Conservation (phyloP, 2,329 filamentous ascomycete species). For the Dactylonectria macrodidyma region DNA sequence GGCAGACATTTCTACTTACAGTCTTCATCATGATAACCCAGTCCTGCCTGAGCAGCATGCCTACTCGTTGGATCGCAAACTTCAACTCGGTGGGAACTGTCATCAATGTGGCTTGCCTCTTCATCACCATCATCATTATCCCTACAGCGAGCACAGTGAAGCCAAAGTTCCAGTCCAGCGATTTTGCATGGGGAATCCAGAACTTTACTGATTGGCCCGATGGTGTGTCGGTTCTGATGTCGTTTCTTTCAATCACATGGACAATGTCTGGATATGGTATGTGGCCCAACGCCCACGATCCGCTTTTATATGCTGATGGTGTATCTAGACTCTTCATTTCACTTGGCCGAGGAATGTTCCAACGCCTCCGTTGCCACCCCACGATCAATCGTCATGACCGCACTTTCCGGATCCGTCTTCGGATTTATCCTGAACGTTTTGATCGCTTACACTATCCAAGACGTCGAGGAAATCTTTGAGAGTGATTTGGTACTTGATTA, state of each 20-base stretch:
- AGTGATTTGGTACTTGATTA: conserved; percentile 22
- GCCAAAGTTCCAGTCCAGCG: conserved; percentile 23
- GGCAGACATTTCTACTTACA: conserved; percentile 30
- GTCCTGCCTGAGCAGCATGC: conserved; percentile 28
- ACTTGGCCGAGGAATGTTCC: conserved; percentile 30
- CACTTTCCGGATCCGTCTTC: conserved; percentile 23
- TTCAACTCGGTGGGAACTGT: conserved; percentile 30
- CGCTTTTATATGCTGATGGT: neutral
- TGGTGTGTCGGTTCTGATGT: conserved; percentile 30
- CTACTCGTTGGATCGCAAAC: conserved; percentile 30
- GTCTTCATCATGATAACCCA: conserved; percentile 30
- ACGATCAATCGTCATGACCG: conserved; percentile 32
- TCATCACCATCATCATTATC: conserved; percentile 33
- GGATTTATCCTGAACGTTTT: conserved; percentile 28
- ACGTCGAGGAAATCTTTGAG: conserved; percentile 28
- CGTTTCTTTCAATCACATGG: conserved; percentile 32
- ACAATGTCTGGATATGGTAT: conserved; percentile 34
- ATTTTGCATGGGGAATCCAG: conserved; percentile 26
- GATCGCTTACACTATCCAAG: conserved; percentile 30
- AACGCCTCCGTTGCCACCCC: conserved; percentile 31
- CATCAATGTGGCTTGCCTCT: conserved; percentile 25
- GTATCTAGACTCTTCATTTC: conserved; percentile 25
- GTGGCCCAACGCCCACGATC: too few relatives aligned
- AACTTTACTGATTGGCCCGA: conserved; percentile 33
- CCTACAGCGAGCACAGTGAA: conserved; percentile 10